Evolutionary conservation across 202 grass and related monocot species (phyloP), one percentile per base, ranked within the genome.

Genomic region (Saccharum hybrid): DNA sequence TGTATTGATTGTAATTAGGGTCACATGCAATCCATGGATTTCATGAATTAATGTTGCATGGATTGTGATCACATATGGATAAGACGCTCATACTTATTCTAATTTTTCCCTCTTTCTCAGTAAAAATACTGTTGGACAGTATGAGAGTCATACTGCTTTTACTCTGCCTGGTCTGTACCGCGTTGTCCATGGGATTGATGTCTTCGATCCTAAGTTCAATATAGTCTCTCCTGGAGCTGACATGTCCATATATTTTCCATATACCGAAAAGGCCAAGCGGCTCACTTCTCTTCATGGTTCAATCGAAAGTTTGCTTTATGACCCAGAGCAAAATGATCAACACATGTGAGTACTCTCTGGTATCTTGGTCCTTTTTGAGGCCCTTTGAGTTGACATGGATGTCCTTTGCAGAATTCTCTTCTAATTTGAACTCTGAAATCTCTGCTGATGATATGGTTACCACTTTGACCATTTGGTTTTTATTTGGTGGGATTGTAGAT

Each of bases 181-280:
- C 28, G 82, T 96, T 70, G 96, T 96, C 18, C 96, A 99, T 49
- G 96, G 96, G 68, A 94, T 99, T 52, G 96, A 99, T 87, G 93
- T 96, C 87, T 99, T 99, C 67, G 96, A 99, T 85, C 93, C 96
- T 48, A 98, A 98, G 85, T 98, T 98, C 87, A 98, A 96, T 84
- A 98, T 98, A 67, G 93, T 88, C 23, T 99, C 96, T 67, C 93
- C 96, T 59, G 93, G 96, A 85, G 96, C 96, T 48, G 96, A 99
- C 82, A 87, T 94, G 93, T 83, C 86, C 10, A 96, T 99, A 71
- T 99, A 99, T 75, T 99, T 99, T 81, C 84, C 96, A 21, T 62
- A 90, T 77, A 91, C 89, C 0, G 93, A 96, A 70, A 94, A 96
- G 52, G 72, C 67, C 74, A 90, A 85, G 81, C 80, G 96, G 6